Evolutionary conservation across 129 eudicot species (phyloP).

Genomic region (Solidago caesia): DNA sequence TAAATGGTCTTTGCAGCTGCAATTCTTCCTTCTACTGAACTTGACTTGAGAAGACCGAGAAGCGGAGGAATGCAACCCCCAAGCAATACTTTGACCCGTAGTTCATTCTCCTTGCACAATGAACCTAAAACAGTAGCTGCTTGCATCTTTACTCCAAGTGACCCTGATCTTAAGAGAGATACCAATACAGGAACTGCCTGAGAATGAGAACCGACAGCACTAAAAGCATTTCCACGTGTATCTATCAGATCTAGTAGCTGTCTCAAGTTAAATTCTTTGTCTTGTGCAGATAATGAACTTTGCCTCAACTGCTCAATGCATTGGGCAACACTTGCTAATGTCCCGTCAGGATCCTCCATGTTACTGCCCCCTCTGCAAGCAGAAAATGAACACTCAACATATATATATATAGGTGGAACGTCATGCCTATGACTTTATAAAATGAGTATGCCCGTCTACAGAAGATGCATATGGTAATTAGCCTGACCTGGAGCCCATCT

Average conservation of each 20-base stretch:
- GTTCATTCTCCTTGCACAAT: slow-evolving; percentile 94
- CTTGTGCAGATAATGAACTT: slow-evolving; percentile 76
- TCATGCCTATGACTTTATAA: not conserved
- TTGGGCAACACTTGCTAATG: slow-evolving; percentile 97
- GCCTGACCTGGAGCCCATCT: slow-evolving; percentile 71
- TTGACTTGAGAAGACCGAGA: slow-evolving; percentile 86
- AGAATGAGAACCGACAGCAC: slow-evolving; percentile 99
- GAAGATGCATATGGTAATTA: slow-evolving; percentile 1
- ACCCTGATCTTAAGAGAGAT: slow-evolving; percentile 90
- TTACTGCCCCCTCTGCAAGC: slow-evolving; percentile 68
- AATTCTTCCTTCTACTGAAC: slow-evolving; percentile 87
- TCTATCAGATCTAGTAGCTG: slow-evolving; percentile 82
- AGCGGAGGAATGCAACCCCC: slow-evolving; percentile 99
- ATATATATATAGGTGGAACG: not conserved
- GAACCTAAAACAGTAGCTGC: slow-evolving; percentile 93
- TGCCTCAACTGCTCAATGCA: slow-evolving; percentile 96
- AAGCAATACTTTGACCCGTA: slow-evolving; percentile 85
- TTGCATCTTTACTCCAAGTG: slow-evolving; percentile 90
- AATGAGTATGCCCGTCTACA: not conserved
- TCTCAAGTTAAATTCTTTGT: slow-evolving; percentile 75
- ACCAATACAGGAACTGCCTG: slow-evolving; percentile 99
- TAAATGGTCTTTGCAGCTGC: slow-evolving; percentile 91
- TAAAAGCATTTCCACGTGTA: slow-evolving; percentile 88
- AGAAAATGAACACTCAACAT: slow-evolving; percentile 20
- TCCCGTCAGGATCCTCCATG: slow-evolving; percentile 99